Base-by-base conservation (phyloP, 371 early-diverging fungal genomes). In the Mortierella sp. region DNA sequence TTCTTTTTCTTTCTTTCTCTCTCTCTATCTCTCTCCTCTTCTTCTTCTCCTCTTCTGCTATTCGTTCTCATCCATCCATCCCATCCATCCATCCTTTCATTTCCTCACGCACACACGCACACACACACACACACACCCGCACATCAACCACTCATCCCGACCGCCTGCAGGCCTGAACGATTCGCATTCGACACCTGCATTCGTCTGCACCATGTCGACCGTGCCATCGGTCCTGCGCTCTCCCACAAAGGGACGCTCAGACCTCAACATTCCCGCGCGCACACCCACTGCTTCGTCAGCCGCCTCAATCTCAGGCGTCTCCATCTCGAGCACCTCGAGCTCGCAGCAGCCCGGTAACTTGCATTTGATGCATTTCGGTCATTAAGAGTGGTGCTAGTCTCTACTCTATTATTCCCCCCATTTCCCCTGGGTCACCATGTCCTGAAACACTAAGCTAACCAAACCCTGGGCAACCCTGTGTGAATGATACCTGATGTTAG, bases 211-310 rank as follows among this genome's bases (percentile, higher is more conserved):
- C 29, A 75, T 79, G 79, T 79, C 79, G 26, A 79, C 79, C 14
- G 73, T 69, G 45, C 72, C 79, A 14, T 72, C 79, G 18, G 60
- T 79, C 63, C 61, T 66, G 64, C 69, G 79, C 50, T 28, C 73
- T 46, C 37, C 72, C 7, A 64, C 28, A 52, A 76, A 66, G 76
- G 68, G 64, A 21, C 79, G 79, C 66, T 68, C 79, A 4, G 79
- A 79, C n/a, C 53, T 66, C 53, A 63, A 44, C 55, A 53, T 69
- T 14, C 28, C 62, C 15, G 64, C 61, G 44, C 28, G 57, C 45
- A 37, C 37, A 37, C 9, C 26, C 47, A 19, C 60, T 21, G 23
- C 60, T 23, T 28, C 30, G 45, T 46, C 60, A 6, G 12, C 23
- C 55, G 25, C 66, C 46, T 14, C 69, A 7, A 21, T 48, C 51